Evolutionary conservation across 2,329 filamentous ascomycete species (phyloP).

Genomic region (Cercospora sojina): DNA sequence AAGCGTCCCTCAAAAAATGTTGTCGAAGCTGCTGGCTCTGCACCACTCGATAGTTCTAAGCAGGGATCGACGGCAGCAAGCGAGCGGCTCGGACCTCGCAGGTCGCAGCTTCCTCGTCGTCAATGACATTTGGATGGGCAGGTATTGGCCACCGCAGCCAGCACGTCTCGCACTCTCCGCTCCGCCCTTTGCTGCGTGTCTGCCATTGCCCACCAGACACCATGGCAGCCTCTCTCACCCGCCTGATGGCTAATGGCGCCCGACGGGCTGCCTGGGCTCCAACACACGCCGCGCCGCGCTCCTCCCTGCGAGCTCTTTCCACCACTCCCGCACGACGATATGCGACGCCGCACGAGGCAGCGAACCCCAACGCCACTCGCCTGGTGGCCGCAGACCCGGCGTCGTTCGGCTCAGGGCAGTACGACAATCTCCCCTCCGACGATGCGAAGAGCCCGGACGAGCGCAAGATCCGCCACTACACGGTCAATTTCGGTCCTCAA

Average conservation of each 20-base stretch:
- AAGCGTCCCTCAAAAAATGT: conserved; percentile 1
- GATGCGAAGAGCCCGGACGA: conserved; percentile 52
- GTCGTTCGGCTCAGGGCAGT: conserved; percentile 56
- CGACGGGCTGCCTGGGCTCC: conserved; percentile 46
- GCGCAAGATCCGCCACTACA: conserved; percentile 97
- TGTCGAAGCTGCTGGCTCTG: conserved; percentile 6
- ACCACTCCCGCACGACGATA: conserved; percentile 63
- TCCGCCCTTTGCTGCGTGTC: conserved; percentile 5
- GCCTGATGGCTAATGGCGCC: conserved; percentile 66
- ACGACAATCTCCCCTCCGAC: conserved; percentile 46
- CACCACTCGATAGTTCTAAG: conserved; percentile 3
- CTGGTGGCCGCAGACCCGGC: conserved; percentile 62
- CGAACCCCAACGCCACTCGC: conserved; percentile 14
- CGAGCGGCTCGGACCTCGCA: conserved; percentile 1
- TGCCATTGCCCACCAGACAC: conserved; percentile 32
- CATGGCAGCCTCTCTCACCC: conserved; percentile 71
- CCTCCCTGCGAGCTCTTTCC: conserved; percentile 61
- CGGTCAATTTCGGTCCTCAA: conserved; percentile 98
- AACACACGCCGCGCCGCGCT: conserved; percentile 33
- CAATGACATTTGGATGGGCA: conserved; percentile 8
- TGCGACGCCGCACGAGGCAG: conserved; percentile 52
- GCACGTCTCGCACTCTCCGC: conserved; percentile 4
- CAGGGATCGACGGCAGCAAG: conserved; percentile 11
- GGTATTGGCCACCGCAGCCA: conserved; percentile 19
- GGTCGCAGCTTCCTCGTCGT: conserved; percentile 8